These are phyloP conservation scores for Chenopodium suecicum DNA, from an alignment of 148 eudicot species.

Conservation along the genomic window DNA sequence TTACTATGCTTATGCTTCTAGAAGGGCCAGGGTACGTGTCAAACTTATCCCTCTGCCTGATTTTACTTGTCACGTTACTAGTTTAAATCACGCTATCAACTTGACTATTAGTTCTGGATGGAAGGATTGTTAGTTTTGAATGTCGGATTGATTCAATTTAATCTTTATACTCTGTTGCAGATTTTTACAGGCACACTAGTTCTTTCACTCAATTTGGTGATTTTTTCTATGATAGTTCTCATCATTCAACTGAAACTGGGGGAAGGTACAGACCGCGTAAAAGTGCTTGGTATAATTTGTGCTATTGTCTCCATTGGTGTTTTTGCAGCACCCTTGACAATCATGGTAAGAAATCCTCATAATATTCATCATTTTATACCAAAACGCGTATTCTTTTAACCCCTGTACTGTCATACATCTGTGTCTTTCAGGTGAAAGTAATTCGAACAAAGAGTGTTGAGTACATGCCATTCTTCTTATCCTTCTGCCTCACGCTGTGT, in stretches of 20 bases:
- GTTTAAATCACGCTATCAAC: no score
- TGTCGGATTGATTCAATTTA: background rate
- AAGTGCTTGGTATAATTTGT: conserved; percentile 60
- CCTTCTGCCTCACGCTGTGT: conserved; percentile 58
- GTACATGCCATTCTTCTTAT: conserved; percentile 69
- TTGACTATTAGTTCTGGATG: no score
- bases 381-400: background rate
- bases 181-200: conserved; percentile 39
- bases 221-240: conserved; percentile 37
- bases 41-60: background rate
- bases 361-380: background rate
- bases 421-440: conserved; percentile 44
- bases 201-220: conserved; percentile 34
- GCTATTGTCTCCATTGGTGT: conserved; percentile 56
- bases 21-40: conserved; percentile 42
- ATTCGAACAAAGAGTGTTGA: conserved; percentile 57
- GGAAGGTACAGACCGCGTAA: conserved; percentile 14
- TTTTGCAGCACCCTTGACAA: conserved; percentile 68
- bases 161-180: conserved; percentile 26
- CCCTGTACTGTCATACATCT: background rate
- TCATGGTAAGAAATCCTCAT: conserved; percentile 44
- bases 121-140: no score
- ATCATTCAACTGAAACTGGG: conserved; percentile 29
- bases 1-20: conserved; percentile 47
- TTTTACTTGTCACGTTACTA: no score